Conservation (phyloP, 768 basidiomycete species). For the Mycena rebaudengoi region DNA sequence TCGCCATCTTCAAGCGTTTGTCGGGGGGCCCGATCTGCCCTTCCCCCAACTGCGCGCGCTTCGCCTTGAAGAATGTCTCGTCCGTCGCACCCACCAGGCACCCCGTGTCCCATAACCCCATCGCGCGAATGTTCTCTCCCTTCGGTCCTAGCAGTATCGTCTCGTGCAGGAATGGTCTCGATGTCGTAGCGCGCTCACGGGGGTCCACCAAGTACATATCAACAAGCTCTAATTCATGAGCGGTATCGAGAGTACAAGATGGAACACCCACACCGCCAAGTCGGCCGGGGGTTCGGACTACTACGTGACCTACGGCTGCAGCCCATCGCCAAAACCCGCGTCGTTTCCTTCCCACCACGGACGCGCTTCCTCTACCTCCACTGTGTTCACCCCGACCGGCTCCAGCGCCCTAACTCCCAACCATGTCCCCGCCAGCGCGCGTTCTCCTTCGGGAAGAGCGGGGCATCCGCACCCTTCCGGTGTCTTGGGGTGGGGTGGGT, state of each 20-base stretch:
- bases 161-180: background rate
- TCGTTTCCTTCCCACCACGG: background rate
- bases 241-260: background rate
- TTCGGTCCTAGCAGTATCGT: background rate
- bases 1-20: slow-evolving; percentile 38
- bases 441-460: background rate
- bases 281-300: background rate
- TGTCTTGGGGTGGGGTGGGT: background rate
- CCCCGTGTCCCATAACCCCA: background rate
- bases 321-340: background rate
- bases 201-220: slow-evolving; percentile 2
- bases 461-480: background rate
- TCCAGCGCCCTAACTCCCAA: background rate
- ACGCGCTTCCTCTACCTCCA: background rate
- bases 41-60: background rate
- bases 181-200: background rate
- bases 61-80: background rate
- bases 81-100: background rate
- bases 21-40: slow-evolving; percentile 17
- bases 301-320: background rate
- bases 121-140: background rate
- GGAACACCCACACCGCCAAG: background rate
- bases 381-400: background rate
- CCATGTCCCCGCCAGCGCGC: background rate
- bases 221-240: background rate